phyloP scores from a whole-genome alignment of 352 stramenopile species.

The Pythium pectinolyticum region DNA sequence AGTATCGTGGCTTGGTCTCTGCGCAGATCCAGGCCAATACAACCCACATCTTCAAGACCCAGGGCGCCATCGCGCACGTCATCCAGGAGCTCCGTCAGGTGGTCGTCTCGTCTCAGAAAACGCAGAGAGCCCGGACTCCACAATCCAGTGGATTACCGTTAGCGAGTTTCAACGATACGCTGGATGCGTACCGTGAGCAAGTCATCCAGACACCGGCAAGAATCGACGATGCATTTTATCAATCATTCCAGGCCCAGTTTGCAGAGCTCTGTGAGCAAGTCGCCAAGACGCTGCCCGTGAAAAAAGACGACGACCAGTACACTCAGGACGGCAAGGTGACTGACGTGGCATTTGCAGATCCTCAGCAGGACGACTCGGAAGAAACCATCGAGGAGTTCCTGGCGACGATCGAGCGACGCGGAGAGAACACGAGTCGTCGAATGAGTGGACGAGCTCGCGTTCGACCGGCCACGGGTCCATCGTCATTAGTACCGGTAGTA shows the following conservation, averaged over 20 bases:
- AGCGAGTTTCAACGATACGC: constrained; percentile 14
- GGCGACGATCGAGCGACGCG: constrained; percentile 8
- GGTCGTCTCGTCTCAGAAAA: neutral
- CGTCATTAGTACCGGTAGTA: neutral
- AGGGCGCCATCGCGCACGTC: constrained; percentile 39
- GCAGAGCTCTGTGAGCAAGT: constrained; percentile 36
- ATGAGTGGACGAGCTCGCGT: neutral
- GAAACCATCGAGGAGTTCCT: constrained; percentile 28
- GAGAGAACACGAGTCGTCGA: neutral
- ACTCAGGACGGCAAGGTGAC: too few species aligned
- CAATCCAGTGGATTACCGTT: constrained; percentile 6
- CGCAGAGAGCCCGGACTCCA: neutral
- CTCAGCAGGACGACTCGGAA: neutral
- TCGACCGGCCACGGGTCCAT: neutral
- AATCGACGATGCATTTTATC: constrained; percentile 28
- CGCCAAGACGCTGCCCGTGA: constrained; percentile 19
- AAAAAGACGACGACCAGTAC: neutral
- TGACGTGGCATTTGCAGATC: neutral
- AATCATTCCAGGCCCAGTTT: constrained; percentile 34
- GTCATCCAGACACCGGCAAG: constrained; percentile 14
- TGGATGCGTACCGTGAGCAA: constrained; percentile 34
- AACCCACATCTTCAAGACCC: constrained; percentile 46
- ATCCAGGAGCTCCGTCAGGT: constrained; percentile 31
- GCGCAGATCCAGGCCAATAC: constrained; percentile 44
- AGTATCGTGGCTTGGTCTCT: constrained; percentile 42